phyloP scores from a whole-genome alignment of 257 asterid species.

The Apocynum venetum region DNA sequence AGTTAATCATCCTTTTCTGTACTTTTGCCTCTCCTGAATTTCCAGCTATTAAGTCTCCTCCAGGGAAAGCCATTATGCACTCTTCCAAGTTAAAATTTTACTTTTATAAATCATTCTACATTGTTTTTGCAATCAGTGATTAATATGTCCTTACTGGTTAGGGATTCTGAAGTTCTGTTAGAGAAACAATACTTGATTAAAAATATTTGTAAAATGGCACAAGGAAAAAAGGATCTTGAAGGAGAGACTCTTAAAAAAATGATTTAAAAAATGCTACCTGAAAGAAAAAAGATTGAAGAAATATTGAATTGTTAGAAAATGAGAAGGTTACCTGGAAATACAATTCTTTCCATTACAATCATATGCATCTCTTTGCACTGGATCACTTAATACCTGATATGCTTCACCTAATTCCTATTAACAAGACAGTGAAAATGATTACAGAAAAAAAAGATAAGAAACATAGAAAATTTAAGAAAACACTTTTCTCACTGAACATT shows the following conservation, averaged over 20 bases:
- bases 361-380: constrained; percentile 66
- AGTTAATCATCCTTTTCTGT: background rate
- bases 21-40: background rate
- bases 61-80: background rate
- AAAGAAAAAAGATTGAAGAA: background rate
- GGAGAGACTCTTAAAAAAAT: background rate
- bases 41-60: background rate
- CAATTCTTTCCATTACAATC: constrained; percentile 74
- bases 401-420: constrained; percentile 84
- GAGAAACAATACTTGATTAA: background rate
- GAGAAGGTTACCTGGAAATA: constrained; percentile 53
- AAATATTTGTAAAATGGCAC: background rate
- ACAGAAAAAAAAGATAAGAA: background rate
- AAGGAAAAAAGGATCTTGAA: background rate
- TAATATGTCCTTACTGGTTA: background rate
- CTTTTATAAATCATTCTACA: no score
- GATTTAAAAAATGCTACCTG: background rate
- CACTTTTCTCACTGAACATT: background rate
- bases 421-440: background rate
- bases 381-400: constrained; percentile 86
- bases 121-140: background rate
- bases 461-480: background rate
- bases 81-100: background rate
- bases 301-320: background rate
- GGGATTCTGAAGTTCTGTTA: background rate